Evolutionary conservation across 129 eudicot genomes (phyloP).

Genomic region (Lonicera japonica): DNA sequence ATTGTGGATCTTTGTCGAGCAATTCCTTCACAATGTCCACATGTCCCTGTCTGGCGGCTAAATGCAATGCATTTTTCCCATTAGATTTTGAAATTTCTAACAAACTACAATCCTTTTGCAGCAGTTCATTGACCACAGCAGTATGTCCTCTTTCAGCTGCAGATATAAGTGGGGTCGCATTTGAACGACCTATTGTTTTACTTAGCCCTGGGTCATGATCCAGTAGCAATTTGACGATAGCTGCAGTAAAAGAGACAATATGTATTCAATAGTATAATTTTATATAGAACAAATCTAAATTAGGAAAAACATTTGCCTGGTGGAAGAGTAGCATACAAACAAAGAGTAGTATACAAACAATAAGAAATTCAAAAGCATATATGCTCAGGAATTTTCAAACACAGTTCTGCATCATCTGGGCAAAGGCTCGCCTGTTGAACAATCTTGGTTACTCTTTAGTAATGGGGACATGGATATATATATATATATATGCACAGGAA

Average conservation of each 20-base stretch:
- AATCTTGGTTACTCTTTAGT: too few species aligned
- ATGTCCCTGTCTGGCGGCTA: slow-evolving; percentile 68
- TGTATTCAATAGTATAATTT: background rate
- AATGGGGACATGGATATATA: background rate
- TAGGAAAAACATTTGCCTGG: background rate
- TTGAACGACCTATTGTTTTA: slow-evolving; percentile 54
- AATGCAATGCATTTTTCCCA: slow-evolving; percentile 69
- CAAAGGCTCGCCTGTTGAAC: background rate
- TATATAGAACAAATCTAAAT: background rate
- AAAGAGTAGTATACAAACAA: too few species aligned
- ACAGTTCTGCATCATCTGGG: background rate
- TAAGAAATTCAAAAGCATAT: background rate
- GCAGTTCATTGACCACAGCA: slow-evolving; percentile 56
- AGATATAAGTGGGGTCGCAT: slow-evolving; percentile 66
- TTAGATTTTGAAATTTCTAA: slow-evolving; percentile 40
- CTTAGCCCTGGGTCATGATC: slow-evolving; percentile 57
- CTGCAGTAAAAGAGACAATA: slow-evolving; percentile 31
- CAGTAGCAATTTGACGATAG: slow-evolving; percentile 64
- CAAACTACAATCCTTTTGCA: slow-evolving; percentile 47
- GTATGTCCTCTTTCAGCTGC: slow-evolving; percentile 77
- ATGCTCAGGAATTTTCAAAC: background rate
- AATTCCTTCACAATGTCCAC: slow-evolving; percentile 62
- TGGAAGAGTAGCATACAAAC: background rate
- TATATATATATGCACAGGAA: background rate
- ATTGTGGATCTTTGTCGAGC: slow-evolving; percentile 54